Percentiles rank a stretch among this genome's conserved stretches.
Evolutionary conservation across 192 early-diverging fungal species (phyloP).

Genomic region (Coemansia sp.): DNA sequence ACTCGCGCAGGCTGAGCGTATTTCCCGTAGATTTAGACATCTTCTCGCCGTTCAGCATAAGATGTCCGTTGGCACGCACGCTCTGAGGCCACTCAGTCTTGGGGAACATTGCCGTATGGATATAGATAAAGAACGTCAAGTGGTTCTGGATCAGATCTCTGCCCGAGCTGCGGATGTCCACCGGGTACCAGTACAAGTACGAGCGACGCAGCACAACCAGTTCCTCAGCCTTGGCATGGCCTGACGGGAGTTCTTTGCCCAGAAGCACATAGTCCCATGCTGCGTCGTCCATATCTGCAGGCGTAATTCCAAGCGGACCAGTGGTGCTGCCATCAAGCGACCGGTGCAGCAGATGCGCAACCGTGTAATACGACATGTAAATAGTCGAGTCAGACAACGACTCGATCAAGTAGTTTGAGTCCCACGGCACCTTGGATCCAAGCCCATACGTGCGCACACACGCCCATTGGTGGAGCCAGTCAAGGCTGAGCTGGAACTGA

Average conservation of each 20-base stretch:
- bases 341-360: constrained; percentile 86
- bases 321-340: constrained; percentile 78
- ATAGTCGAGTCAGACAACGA: constrained; percentile 97
- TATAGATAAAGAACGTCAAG: constrained; percentile 95
- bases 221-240: constrained; percentile 57
- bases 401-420: constrained; percentile 89
- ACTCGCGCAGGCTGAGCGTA: constrained; percentile 82
- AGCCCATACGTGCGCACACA: constrained; percentile 94
- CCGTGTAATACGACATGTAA: constrained; percentile 99
- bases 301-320: constrained; percentile 75
- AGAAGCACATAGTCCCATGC: constrained; percentile 92
- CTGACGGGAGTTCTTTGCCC: constrained; percentile 61
- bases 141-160: constrained; percentile 99
- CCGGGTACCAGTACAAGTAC: constrained; percentile 96
- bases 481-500: constrained; percentile 82
- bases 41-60: constrained; percentile 93
- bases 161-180: constrained; percentile 94
- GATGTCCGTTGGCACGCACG: constrained; percentile 90
- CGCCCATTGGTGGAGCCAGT: constrained; percentile 96
- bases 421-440: constrained; percentile 92
- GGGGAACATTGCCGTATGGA: constrained; percentile 95
- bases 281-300: constrained; percentile 87
- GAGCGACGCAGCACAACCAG: constrained; percentile 82
- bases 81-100: constrained; percentile 83
- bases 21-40: constrained; percentile 99